Evolutionary conservation across 2,329 filamentous ascomycete species (phyloP).

Genomic region (Chaetomium olivaceum): DNA sequence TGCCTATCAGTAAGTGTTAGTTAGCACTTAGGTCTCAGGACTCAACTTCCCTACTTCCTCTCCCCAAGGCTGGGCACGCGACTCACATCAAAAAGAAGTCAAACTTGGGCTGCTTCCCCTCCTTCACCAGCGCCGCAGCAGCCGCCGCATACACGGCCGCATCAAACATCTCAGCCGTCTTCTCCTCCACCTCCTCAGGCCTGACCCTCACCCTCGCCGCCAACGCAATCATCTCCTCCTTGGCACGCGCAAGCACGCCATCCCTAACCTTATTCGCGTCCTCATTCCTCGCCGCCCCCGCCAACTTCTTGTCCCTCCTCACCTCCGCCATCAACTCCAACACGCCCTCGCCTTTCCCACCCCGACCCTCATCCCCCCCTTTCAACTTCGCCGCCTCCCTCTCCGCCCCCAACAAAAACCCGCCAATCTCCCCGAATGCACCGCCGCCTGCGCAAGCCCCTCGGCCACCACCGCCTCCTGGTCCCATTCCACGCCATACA

Average conservation of each 20-base stretch:
- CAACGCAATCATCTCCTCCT: slow-evolving; percentile 62
- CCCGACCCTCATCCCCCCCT: slow-evolving; percentile 25
- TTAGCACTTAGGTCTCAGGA: not conserved
- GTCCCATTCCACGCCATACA: slow-evolving; percentile 79
- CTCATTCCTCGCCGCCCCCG: slow-evolving; percentile 48
- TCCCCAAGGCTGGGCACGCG: not conserved
- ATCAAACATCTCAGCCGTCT: slow-evolving; percentile 67
- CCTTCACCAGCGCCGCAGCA: slow-evolving; percentile 49
- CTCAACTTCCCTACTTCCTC: not conserved
- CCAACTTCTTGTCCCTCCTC: slow-evolving; percentile 56
- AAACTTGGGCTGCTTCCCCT: slow-evolving; percentile 66
- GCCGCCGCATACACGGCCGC: slow-evolving; percentile 52
- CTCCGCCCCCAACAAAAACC: slow-evolving; percentile 58
- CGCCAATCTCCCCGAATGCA: slow-evolving; percentile 62
- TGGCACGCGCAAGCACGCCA: slow-evolving; percentile 65
- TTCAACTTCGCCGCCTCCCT: slow-evolving; percentile 41
- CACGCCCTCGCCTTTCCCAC: slow-evolving; percentile 44
- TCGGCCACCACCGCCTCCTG: slow-evolving; percentile 82
- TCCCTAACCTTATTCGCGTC: slow-evolving; percentile 68
- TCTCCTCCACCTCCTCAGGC: slow-evolving; percentile 57
- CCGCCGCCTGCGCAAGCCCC: slow-evolving; percentile 73
- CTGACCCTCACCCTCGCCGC: slow-evolving; percentile 60
- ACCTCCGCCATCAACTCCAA: slow-evolving; percentile 63
- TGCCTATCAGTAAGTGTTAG: slow-evolving; percentile 56
- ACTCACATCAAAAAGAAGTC: slow-evolving; percentile 74